These are phyloP conservation scores for Pleomassaria siparia DNA, from an alignment of 2,329 filamentous ascomycete genomes.

Conservation along the genomic window DNA sequence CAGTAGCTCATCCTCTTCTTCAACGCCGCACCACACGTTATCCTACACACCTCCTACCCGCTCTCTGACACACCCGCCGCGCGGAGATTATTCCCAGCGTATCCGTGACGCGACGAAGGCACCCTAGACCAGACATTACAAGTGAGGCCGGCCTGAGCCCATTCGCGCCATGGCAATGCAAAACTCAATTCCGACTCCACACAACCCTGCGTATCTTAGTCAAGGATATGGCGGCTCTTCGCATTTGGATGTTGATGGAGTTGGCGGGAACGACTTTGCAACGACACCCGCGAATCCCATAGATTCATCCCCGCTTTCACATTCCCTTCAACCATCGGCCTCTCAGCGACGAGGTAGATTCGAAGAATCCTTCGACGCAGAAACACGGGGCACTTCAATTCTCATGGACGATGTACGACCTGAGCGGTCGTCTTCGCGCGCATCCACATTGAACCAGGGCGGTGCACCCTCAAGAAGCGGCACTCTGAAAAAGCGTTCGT, in stretches of 20 bases:
- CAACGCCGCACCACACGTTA: slow-evolving; percentile 8
- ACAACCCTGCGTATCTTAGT: slow-evolving; percentile 40
- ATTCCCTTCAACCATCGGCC: slow-evolving; percentile 27
- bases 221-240: slow-evolving; percentile 36
- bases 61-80: slow-evolving; percentile 5
- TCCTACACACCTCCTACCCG: slow-evolving; percentile 6
- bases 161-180: slow-evolving; percentile 28
- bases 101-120: not conserved
- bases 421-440: slow-evolving; percentile 64
- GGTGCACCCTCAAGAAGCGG: slow-evolving; percentile 61
- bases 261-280: slow-evolving; percentile 44
- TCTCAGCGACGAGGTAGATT: slow-evolving; percentile 54
- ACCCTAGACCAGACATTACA: not conserved
- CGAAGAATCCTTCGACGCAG: slow-evolving; percentile 71
- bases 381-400: slow-evolving; percentile 66
- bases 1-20: not conserved
- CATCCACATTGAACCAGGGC: slow-evolving; percentile 48
- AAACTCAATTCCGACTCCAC: slow-evolving; percentile 40
- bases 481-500: slow-evolving; percentile 87
- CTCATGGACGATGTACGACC: slow-evolving; percentile 55
- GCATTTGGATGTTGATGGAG: slow-evolving; percentile 24
- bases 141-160: slow-evolving; percentile 2
- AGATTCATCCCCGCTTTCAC: slow-evolving; percentile 38
- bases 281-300: slow-evolving; percentile 32
- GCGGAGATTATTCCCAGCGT: not conserved